These are phyloP conservation scores for Anthoceros angustus DNA, from an alignment of 225 moss, liverwort and hornwort species.

Conservation along the genomic window DNA sequence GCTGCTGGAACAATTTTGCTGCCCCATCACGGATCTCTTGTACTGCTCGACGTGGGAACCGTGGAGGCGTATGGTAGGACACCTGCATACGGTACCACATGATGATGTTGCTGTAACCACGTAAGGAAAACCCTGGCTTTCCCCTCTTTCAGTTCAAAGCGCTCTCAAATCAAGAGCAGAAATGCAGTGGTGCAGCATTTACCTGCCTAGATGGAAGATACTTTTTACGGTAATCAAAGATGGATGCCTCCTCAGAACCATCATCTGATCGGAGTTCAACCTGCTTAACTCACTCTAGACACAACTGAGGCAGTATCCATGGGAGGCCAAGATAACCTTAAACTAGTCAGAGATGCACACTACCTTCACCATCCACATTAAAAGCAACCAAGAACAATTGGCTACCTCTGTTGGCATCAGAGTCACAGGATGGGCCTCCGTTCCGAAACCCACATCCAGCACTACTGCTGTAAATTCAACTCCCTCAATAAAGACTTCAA, in stretches of 20 bases:
- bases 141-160: not conserved
- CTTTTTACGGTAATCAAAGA: constrained; percentile 82
- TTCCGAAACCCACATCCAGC: constrained; percentile 48
- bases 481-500: constrained; percentile 77
- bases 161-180: constrained; percentile 4
- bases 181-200: not conserved
- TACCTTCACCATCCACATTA: constrained; percentile 5
- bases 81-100: constrained; percentile 25
- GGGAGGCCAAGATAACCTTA: not conserved
- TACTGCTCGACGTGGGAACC: constrained; percentile 39
- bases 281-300: constrained; percentile 15
- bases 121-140: not conserved
- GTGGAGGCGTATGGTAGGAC: constrained; percentile 75
- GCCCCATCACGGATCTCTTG: constrained; percentile 61
- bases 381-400: not conserved
- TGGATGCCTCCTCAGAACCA: constrained; percentile 32
- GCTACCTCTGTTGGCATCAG: constrained; percentile 81
- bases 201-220: constrained; percentile 87
- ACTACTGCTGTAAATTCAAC: constrained; percentile 91
- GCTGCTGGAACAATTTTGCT: constrained; percentile 44
- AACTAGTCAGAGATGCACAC: not conserved
- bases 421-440: constrained; percentile 41
- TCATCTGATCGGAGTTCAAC: constrained; percentile 41
- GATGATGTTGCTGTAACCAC: not conserved
- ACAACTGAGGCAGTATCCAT: not conserved